phyloP scores from a whole-genome alignment of 2,329 filamentous ascomycete species.

The Anthostomella pinea region DNA sequence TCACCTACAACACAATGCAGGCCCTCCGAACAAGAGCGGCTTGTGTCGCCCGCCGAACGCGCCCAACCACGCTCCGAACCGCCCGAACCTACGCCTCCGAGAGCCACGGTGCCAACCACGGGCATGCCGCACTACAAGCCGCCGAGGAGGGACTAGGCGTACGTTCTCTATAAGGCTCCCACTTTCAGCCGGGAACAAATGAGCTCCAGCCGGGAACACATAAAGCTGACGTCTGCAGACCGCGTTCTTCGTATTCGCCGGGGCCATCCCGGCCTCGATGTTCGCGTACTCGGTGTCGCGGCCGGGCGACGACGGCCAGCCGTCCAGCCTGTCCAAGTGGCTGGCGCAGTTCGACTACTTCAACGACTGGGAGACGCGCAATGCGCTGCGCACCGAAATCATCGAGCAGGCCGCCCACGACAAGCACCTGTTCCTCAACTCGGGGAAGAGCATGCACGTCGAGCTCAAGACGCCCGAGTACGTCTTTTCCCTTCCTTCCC shows the following conservation, averaged over 20 bases:
- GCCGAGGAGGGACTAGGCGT: conserved; percentile 57
- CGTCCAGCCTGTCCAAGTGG: conserved; percentile 44
- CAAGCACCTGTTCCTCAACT: conserved; percentile 52
- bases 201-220: no score
- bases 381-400: conserved; percentile 49
- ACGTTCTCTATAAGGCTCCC: no score
- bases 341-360: conserved; percentile 46
- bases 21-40: conserved; percentile 44
- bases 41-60: conserved; percentile 37
- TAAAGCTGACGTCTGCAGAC: conserved; percentile 36
- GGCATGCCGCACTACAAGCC: conserved; percentile 37
- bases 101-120: conserved; percentile 39
- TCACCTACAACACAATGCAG: conserved; percentile 26
- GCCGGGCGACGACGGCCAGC: conserved; percentile 48
- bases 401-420: conserved; percentile 57
- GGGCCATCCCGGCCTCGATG: conserved; percentile 42
- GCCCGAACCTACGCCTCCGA: conserved; percentile 54
- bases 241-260: conserved; percentile 47
- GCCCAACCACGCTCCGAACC: conserved; percentile 31
- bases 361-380: conserved; percentile 51
- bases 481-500: conserved; percentile 28
- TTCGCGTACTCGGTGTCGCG: conserved; percentile 49
- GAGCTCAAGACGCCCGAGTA: conserved; percentile 59
- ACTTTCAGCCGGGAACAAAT: no score
- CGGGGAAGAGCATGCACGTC: conserved; percentile 43